Percentiles rank a stretch among this genome's conserved stretches.
These are phyloP conservation scores for Kuraishia ogatae DNA, from an alignment of 805 yeast species.

Conservation along the genomic window DNA sequence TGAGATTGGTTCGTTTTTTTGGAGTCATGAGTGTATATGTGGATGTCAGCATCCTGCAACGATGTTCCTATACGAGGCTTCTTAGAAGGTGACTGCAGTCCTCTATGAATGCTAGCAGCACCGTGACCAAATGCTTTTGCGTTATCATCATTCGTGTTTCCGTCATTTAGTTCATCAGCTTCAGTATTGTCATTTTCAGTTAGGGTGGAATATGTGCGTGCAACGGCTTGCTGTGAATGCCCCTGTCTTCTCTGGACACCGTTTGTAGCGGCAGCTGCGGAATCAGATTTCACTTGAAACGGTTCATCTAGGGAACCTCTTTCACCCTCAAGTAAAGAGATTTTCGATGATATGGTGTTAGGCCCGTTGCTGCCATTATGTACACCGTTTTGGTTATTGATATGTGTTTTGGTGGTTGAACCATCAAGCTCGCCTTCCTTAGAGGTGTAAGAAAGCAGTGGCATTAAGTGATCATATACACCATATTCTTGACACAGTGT, in stretches of 20 bases:
- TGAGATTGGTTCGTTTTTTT: slow-evolving; percentile 30
- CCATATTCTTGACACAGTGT: slow-evolving; percentile 54
- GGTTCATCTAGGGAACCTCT: neutral
- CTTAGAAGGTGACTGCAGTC: slow-evolving; percentile 28
- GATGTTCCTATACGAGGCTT: slow-evolving; percentile 17
- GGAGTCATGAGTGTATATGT: slow-evolving; percentile 27
- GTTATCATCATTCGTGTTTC: neutral
- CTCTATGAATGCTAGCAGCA: slow-evolving; percentile 1
- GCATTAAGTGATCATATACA: slow-evolving; percentile 41
- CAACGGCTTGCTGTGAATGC: slow-evolving; percentile 1
- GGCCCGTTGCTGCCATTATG: neutral
- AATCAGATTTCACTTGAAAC: neutral
- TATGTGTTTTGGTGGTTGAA: slow-evolving; percentile 29
- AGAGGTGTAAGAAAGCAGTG: slow-evolving; percentile 34
- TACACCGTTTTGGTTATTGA: slow-evolving; percentile 30
- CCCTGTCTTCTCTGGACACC: neutral
- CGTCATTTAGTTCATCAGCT: neutral
- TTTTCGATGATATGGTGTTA: neutral
- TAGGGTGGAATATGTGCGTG: slow-evolving; percentile 16
- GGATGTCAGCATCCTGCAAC: slow-evolving; percentile 12
- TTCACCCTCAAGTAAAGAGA: neutral
- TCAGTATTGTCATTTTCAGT: slow-evolving; percentile 23
- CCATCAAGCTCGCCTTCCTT: slow-evolving; percentile 14
- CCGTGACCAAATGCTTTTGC: neutral
- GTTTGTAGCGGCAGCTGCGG: slow-evolving; percentile 1